Conservation (phyloP, 108 stramenopile species). For the Mediolabrus comicus region DNA sequence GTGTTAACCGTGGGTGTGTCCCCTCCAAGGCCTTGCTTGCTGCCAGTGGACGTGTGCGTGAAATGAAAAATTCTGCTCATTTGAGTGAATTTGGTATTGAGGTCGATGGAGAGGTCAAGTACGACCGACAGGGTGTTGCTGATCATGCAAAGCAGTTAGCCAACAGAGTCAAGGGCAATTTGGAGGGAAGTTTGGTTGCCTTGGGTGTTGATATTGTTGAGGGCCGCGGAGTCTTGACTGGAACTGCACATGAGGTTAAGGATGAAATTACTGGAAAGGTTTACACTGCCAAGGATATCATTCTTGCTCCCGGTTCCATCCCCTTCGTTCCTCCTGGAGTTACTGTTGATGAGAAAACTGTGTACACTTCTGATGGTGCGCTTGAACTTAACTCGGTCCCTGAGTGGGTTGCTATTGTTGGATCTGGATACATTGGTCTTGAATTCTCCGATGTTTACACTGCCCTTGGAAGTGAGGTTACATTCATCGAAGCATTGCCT, state of each 20-base stretch:
- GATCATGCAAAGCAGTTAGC: conserved; percentile 95
- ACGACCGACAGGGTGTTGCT: conserved; percentile 90
- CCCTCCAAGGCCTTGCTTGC: conserved; percentile 97
- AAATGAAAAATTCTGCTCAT: conserved; percentile 85
- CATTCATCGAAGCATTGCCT: conserved; percentile 95
- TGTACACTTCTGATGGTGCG: conserved; percentile 97
- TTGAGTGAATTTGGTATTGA: conserved; percentile 85
- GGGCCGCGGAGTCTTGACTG: conserved; percentile 80
- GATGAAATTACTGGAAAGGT: conserved; percentile 84
- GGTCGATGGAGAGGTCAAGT: conserved; percentile 78
- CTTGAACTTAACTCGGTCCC: conserved; percentile 89
- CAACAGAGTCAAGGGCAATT: conserved; percentile 88
- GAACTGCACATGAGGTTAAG: conserved; percentile 84
- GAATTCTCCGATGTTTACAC: conserved; percentile 99
- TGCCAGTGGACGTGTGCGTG: conserved; percentile 92
- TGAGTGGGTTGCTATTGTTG: conserved; percentile 98
- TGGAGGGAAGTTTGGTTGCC: conserved; percentile 85
- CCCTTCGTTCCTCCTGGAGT: conserved; percentile 98
- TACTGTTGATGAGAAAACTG: conserved; percentile 94
- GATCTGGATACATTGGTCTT: conserved; percentile 98
- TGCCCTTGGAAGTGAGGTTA: conserved; percentile 94
- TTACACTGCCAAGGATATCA: conserved; percentile 93
- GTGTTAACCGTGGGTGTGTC: conserved; percentile 99
- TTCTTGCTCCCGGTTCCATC: conserved; percentile 96
- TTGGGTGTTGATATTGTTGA: conserved; percentile 91